phyloP scores from a whole-genome alignment of 2,329 filamentous ascomycete species.

The Aspergillus ruber region DNA sequence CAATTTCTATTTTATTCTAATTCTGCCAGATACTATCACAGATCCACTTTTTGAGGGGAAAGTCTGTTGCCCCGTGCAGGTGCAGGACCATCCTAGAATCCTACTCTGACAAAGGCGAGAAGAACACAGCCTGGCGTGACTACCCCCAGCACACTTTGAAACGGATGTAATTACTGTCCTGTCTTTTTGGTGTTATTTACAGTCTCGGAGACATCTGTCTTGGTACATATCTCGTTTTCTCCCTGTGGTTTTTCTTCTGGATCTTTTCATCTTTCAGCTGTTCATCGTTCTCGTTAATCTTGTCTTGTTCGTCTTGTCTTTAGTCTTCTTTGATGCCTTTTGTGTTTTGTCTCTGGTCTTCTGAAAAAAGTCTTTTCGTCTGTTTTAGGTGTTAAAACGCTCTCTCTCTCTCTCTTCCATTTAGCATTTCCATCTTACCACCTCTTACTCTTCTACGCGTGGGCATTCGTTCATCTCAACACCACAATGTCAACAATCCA shows the following conservation, averaged over 20 bases:
- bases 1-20: neutral
- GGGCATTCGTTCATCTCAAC: neutral
- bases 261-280: conserved; percentile 1
- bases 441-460: neutral
- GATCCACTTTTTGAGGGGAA: conserved; percentile 11
- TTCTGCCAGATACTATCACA: conserved; percentile 15
- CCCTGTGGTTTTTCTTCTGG: conserved; percentile 6
- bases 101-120: conserved; percentile 17
- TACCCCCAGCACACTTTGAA: conserved; percentile 1
- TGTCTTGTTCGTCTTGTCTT: conserved; percentile 8
- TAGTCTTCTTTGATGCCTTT: conserved; percentile 7
- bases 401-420: conserved; percentile 3
- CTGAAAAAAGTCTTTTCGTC: conserved; percentile 16
- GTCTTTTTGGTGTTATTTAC: conserved; percentile 3
- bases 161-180: neutral
- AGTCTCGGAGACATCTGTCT: conserved; percentile 8
- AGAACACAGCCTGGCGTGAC: neutral
- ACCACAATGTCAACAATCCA: conserved; percentile 57
- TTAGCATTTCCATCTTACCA: neutral
- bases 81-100: conserved; percentile 7
- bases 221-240: conserved; percentile 3
- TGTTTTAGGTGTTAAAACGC: conserved; percentile 7
- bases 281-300: neutral
- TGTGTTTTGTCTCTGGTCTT: neutral
- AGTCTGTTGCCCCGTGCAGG: conserved; percentile 1